Evolutionary conservation across 441 rosid species (phyloP), one percentile per base, ranked within the genome.

Genomic region (Breynia disticha): DNA sequence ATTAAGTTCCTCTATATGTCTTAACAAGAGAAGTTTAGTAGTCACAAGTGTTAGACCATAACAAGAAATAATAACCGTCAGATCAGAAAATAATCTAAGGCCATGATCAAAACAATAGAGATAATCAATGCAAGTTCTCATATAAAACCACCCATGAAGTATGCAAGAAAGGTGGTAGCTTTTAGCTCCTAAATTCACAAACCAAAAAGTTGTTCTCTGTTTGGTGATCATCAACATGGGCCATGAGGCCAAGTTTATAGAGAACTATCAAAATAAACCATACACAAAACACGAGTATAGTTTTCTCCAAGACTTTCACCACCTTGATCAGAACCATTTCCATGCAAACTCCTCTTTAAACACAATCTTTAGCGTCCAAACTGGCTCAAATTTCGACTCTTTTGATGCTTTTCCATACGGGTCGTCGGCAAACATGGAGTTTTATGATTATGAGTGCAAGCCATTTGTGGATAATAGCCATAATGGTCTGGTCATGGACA

Each of bases 381-480:
- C 69, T 1, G 52, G 63, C 5, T 67, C 63, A 2, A 55, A 67
- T 17, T 74, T 67, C 41, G 80, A 81, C 16, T 64, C 79, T 64
- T 71, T 83, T 24, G 84, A 79, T 62, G 62, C 63, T 61, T 66
- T 65, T 54, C 68, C 74, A 14, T 66, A 67, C 8, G 71, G 66
- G 0, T 61, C 65, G 44, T 59, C 72, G 20, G 60, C 75, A 56
- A 77, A 74, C 44, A 50, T 76, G 45, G 83, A 84, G 35, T 67
- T 74, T 21, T 47, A 35, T 45, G 66, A 61, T 16, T 75, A 74
- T 42, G 95, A 86, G 62, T 62, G 75, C 52, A 86, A 86, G 66
- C 86, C 87, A 54, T 75, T 79, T 50, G 71, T 22, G 1, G 74
- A 41, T 21, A n/a, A n/a, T n/a, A 13, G 28, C 19, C 24, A 14